Evolutionary conservation across 257 asterid genomes (phyloP).

Genomic region (Lycium barbarum): DNA sequence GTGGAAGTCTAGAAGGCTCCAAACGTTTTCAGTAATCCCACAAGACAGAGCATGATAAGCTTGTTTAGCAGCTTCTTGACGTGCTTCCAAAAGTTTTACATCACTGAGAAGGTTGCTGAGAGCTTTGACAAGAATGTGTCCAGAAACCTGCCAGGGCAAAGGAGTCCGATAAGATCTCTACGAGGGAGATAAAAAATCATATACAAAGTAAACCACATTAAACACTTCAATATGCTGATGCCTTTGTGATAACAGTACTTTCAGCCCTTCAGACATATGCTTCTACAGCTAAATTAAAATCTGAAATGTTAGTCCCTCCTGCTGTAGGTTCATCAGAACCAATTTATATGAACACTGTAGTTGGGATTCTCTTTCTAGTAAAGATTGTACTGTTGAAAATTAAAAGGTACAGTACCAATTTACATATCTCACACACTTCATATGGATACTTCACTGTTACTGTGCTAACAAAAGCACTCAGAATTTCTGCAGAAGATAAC

Average conservation of each 20-base stretch:
- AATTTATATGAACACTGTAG: background rate
- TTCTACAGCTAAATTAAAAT: background rate
- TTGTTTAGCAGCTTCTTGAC: constrained; percentile 68
- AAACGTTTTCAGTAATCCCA: constrained; percentile 67
- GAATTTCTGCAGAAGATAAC: background rate
- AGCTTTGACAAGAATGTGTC: constrained; percentile 60
- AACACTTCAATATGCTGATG: constrained; percentile 4
- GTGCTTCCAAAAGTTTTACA: constrained; percentile 61
- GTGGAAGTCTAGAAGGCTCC: constrained; percentile 46
- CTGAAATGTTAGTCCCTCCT: background rate
- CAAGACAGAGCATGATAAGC: constrained; percentile 67
- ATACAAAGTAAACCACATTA: background rate
- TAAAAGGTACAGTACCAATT: background rate
- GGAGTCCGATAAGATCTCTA: background rate
- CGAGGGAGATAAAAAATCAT: background rate
- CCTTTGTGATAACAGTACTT: background rate
- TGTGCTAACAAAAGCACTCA: background rate
- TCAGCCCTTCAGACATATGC: background rate
- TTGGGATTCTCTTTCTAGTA: background rate
- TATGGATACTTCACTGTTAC: background rate
- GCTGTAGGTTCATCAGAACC: background rate
- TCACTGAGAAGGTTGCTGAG: constrained; percentile 66
- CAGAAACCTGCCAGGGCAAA: constrained; percentile 57
- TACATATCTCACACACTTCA: background rate
- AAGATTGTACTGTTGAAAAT: background rate